phyloP scores from a whole-genome alignment of 768 basidiomycete species.

The Kondoa subrosea region DNA sequence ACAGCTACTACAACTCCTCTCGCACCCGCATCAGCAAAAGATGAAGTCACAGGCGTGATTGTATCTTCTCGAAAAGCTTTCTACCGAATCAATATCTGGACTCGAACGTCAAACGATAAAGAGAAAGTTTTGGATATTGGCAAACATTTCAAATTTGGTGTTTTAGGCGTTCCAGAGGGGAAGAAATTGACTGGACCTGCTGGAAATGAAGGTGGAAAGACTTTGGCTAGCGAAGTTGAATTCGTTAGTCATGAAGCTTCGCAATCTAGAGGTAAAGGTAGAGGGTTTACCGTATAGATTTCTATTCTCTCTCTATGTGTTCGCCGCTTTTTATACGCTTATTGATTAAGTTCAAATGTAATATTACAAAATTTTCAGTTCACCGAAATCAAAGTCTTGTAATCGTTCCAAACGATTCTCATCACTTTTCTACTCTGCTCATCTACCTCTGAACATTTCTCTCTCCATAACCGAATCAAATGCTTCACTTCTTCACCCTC shows the following conservation, averaged over 20 bases:
- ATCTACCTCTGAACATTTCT: background rate
- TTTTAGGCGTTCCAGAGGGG: slow-evolving; percentile 47
- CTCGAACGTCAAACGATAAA: slow-evolving; percentile 46
- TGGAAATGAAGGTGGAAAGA: slow-evolving; percentile 21
- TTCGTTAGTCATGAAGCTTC: slow-evolving; percentile 23
- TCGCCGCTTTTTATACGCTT: background rate
- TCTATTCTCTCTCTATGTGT: background rate
- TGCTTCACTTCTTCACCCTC: background rate
- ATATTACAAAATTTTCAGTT: too few species aligned
- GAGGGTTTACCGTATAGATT: slow-evolving; percentile 2
- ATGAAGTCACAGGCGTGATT: slow-evolving; percentile 65
- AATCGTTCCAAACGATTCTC: background rate
- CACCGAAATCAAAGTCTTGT: background rate
- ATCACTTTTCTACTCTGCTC: too few species aligned
- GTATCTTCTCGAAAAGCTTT: slow-evolving; percentile 86
- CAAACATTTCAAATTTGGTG: slow-evolving; percentile 68
- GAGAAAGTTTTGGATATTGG: slow-evolving; percentile 29
- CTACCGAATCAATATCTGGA: slow-evolving; percentile 96
- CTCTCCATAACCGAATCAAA: background rate
- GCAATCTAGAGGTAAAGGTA: background rate
- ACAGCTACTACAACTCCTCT: slow-evolving; percentile 35
- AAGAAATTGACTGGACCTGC: slow-evolving; percentile 7
- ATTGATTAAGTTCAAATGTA: background rate
- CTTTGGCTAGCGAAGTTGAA: slow-evolving; percentile 27
- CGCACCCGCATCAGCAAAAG: slow-evolving; percentile 32